Base-by-base conservation (phyloP, 202 grass and related monocot genomes). In the Hordeum pubiflorum region DNA sequence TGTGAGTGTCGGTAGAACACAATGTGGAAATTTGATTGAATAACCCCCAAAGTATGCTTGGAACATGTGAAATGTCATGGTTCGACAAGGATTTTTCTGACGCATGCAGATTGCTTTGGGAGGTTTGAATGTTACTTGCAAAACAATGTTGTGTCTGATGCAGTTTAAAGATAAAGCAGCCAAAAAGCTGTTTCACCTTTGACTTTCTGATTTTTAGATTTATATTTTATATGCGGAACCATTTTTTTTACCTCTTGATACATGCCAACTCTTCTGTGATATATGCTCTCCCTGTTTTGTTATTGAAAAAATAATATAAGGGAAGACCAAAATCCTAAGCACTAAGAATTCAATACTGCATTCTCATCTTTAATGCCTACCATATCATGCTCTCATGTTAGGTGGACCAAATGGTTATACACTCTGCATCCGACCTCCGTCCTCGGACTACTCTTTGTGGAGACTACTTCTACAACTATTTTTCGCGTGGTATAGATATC, bases 401-500 rank as follows among this genome's bases (percentile, higher is more conserved):
- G 96, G 96, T 99, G 6, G 96, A 99, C 66, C 96, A 99, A 82
- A 99, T 99, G 96, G 90, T 96, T 21, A 99, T 99, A 88, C 96
- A 99, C 64, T 99, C 96, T 73, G 92, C 90, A 60, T 96, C 92
- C 54, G 96, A 99, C 41, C 85, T 93, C 10, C 91, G 83, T 3
- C 90, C 90, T 24, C 86, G 89, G 40, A 99, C 90, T 65, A 99
- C 92, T 61, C 87, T 87, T 41, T 99, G 96, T 67, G 90, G 92
- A 2, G 92, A 99, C 74, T 96, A 99, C 13, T 99, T 99, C n/a
- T 99, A 96, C 33, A 99, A 91, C 52, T 99, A 96, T 75, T 95
- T 91, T 58, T 90, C 92, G 20, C 92, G 96, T 85, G 96, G 96
- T 71, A 67, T 99, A 43, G 96, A 99, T 83, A 93, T 99, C 62